A percentile compares a stretch with the other conserved stretches of the same genome.
Evolutionary conservation across 2,329 filamentous ascomycete species (phyloP).

Genomic region (Aureobasidium zeae): DNA sequence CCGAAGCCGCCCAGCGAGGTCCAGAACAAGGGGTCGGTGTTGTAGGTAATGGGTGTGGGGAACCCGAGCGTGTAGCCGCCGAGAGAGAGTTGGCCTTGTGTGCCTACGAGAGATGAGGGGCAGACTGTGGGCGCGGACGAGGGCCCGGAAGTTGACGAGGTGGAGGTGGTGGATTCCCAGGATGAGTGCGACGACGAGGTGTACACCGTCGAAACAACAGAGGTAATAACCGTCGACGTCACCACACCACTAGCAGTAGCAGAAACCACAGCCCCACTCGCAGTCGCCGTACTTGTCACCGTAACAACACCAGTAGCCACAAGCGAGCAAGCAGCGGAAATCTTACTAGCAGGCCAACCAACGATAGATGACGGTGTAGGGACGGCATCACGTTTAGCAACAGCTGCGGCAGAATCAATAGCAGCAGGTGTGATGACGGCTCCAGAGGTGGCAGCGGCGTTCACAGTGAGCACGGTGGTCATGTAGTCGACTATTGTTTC

Average conservation of each 20-base stretch:
- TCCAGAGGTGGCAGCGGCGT: constrained; percentile 6
- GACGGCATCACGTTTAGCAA: constrained; percentile 3
- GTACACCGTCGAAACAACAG: background rate
- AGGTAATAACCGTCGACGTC: background rate
- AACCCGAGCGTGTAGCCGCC: constrained; percentile 8
- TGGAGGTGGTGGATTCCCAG: background rate
- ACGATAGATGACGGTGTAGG: constrained; percentile 11
- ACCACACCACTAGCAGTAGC: background rate
- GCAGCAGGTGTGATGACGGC: constrained; percentile 3
- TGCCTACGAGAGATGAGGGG: background rate
- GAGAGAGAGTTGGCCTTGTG: constrained; percentile 5
- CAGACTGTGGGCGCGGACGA: background rate
- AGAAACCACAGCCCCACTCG: background rate
- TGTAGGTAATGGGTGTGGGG: background rate
- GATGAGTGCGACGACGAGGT: background rate
- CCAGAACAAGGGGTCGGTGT: background rate
- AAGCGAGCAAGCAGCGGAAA: constrained; percentile 16
- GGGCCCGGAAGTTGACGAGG: background rate
- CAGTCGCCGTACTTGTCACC: constrained; percentile 1
- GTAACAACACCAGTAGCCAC: constrained; percentile 16
- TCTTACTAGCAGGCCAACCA: constrained; percentile 11
- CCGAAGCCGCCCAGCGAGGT: constrained; percentile 3
- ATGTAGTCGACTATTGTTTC: constrained; percentile 1
- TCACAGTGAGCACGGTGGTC: constrained; percentile 1
- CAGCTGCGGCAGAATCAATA: background rate